Conservation (phyloP, 192 early-diverging fungal species). For the Backusella parvicylindrica region DNA sequence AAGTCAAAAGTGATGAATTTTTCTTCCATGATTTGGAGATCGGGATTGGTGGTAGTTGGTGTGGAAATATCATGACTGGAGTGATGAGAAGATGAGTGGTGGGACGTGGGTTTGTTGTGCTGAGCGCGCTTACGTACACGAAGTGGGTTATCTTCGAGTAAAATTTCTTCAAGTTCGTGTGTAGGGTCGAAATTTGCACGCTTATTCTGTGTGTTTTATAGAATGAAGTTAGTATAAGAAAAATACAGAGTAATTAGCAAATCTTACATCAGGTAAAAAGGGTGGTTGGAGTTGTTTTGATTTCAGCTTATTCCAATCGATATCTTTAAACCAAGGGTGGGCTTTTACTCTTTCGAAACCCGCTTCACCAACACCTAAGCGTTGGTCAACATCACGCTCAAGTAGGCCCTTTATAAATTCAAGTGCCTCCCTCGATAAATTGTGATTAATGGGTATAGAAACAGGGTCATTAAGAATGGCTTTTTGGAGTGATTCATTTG, state of each 20-base stretch:
- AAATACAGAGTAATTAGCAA: neutral
- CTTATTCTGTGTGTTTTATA: constrained; percentile 54
- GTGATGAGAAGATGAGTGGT: constrained; percentile 12
- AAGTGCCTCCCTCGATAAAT: constrained; percentile 46
- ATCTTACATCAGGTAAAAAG: constrained; percentile 30
- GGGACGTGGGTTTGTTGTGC: constrained; percentile 21
- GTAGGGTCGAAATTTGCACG: constrained; percentile 94
- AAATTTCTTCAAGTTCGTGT: constrained; percentile 92
- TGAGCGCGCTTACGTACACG: constrained; percentile 66
- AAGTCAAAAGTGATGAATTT: constrained; percentile 73
- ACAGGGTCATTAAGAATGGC: constrained; percentile 69
- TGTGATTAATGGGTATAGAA: constrained; percentile 55
- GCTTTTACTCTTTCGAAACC: constrained; percentile 13
- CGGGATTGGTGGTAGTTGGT: constrained; percentile 38
- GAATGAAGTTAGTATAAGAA: neutral
- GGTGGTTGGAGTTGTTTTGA: constrained; percentile 62
- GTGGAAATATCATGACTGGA: constrained; percentile 2
- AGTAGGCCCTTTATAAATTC: constrained; percentile 40
- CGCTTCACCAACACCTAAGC: constrained; percentile 19
- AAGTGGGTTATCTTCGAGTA: constrained; percentile 96
- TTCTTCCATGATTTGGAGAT: constrained; percentile 75
- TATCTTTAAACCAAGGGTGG: constrained; percentile 38
- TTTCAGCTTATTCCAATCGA: constrained; percentile 78
- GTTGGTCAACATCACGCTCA: constrained; percentile 11
- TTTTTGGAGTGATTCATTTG: constrained; percentile 68